A percentile compares a stretch with the other conserved stretches of the same genome.
Evolutionary conservation across 2,329 filamentous ascomycete species (phyloP).

Genomic region (Exutisphaerella laricina): DNA sequence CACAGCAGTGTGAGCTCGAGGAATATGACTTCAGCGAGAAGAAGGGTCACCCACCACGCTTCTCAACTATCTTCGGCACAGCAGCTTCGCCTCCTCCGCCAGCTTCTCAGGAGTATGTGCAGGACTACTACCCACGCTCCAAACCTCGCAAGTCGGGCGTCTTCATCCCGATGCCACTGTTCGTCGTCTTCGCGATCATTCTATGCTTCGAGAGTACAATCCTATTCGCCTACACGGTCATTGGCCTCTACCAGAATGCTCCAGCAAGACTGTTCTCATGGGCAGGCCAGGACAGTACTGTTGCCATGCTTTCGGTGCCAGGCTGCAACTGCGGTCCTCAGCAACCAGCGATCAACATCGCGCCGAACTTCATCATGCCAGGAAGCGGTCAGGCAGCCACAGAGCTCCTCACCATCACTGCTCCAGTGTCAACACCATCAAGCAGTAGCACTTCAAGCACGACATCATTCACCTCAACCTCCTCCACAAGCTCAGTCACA

Average conservation of each 20-base stretch:
- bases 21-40: slow-evolving; percentile 24
- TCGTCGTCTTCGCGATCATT: slow-evolving; percentile 30
- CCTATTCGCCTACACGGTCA: slow-evolving; percentile 36
- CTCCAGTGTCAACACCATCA: not conserved
- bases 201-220: slow-evolving; percentile 33
- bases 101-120: slow-evolving; percentile 18
- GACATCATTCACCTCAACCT: slow-evolving; percentile 8
- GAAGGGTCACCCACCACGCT: slow-evolving; percentile 28
- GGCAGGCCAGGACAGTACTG: slow-evolving; percentile 13
- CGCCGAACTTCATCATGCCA: slow-evolving; percentile 31
- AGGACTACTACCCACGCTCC: slow-evolving; percentile 25
- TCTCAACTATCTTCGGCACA: slow-evolving; percentile 30
- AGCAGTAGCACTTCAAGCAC: slow-evolving; percentile 5
- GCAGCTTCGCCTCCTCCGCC: slow-evolving; percentile 15
- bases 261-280: slow-evolving; percentile 26
- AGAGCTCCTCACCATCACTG: slow-evolving; percentile 10
- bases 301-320: no score
- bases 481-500: slow-evolving; percentile 9
- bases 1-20: slow-evolving; percentile 11
- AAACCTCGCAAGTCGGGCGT: slow-evolving; percentile 29
- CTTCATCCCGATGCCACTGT: slow-evolving; percentile 29
- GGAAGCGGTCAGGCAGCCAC: slow-evolving; percentile 11
- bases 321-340: slow-evolving; percentile 17
- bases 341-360: slow-evolving; percentile 29
- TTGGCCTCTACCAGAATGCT: slow-evolving; percentile 35